Percentiles rank a stretch among this genome's conserved stretches.
These are phyloP conservation scores for Coleophoma cylindrospora DNA, from an alignment of 2,329 filamentous ascomycete genomes.

Conservation along the genomic window DNA sequence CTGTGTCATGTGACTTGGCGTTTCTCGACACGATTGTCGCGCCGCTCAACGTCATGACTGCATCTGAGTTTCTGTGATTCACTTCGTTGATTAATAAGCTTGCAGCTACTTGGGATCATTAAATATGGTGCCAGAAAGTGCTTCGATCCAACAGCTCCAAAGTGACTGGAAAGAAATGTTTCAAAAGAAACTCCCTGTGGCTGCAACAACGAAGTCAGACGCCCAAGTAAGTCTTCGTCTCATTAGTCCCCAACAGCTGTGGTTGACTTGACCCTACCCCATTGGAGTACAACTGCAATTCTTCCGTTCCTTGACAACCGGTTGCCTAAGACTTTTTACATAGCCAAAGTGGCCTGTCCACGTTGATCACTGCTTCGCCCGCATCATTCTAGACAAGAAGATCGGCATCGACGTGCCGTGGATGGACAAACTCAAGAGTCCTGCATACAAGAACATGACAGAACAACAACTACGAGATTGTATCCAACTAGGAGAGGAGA, in stretches of 20 bases:
- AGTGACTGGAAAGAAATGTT: slow-evolving; percentile 17
- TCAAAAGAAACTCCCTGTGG: slow-evolving; percentile 15
- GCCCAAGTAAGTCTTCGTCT: slow-evolving; percentile 7
- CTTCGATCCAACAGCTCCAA: slow-evolving; percentile 6
- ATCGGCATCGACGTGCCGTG: slow-evolving; percentile 33
- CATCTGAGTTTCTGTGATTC: no score
- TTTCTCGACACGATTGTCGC: no score
- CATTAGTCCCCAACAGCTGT: neutral
- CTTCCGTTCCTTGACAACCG: no score
- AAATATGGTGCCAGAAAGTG: no score
- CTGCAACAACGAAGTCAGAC: slow-evolving; percentile 12
- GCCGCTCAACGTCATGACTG: no score
- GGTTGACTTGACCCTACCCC: neutral
- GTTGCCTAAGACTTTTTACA: neutral
- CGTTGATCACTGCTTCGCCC: slow-evolving; percentile 38
- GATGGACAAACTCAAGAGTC: slow-evolving; percentile 33
- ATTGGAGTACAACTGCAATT: no score
- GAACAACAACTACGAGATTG: slow-evolving; percentile 29
- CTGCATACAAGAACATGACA: slow-evolving; percentile 38
- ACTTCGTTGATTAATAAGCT: no score
- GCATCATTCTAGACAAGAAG: slow-evolving; percentile 37
- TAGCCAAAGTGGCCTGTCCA: slow-evolving; percentile 36
- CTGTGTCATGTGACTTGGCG: no score
- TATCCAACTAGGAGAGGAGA: slow-evolving; percentile 31
- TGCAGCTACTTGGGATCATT: no score